Conservation (phyloP, 345 rosid species). For the Geranium brycei region DNA sequence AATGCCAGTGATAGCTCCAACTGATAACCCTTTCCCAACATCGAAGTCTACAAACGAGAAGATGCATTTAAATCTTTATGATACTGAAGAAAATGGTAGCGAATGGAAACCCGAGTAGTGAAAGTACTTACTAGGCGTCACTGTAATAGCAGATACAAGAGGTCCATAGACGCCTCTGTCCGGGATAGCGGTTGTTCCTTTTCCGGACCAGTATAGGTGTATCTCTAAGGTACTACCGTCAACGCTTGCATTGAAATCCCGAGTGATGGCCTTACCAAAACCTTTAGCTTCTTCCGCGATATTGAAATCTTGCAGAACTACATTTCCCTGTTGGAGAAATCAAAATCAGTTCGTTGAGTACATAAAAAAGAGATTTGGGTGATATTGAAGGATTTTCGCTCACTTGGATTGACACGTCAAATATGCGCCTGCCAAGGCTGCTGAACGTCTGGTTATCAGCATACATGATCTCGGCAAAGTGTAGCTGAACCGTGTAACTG, state of each 20-base stretch:
- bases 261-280: constrained; percentile 2
- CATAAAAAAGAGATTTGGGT: not conserved
- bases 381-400: not conserved
- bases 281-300: constrained; percentile 15
- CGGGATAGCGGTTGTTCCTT: constrained; percentile 14
- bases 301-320: constrained; percentile 14
- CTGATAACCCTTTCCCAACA: not conserved
- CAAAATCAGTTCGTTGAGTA: not conserved
- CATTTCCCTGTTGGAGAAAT: constrained; percentile 3
- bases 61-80: not conserved
- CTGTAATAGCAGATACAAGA: constrained; percentile 21
- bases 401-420: constrained; percentile 11
- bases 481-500: constrained; percentile 1
- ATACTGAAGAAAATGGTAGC: not conserved
- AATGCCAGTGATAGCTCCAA: not conserved
- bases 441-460: not conserved
- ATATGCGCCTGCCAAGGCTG: constrained; percentile 11
- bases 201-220: constrained; percentile 20
- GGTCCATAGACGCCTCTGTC: constrained; percentile 14
- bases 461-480: constrained; percentile 12
- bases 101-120: not conserved
- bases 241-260: not conserved
- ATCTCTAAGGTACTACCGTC: constrained; percentile 16
- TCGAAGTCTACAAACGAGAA: constrained; percentile 1
- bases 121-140: constrained; percentile 5